These are phyloP conservation scores for Penicillium maclennaniae DNA, from an alignment of 495 filamentous ascomycete genomes.

Conservation along the genomic window DNA sequence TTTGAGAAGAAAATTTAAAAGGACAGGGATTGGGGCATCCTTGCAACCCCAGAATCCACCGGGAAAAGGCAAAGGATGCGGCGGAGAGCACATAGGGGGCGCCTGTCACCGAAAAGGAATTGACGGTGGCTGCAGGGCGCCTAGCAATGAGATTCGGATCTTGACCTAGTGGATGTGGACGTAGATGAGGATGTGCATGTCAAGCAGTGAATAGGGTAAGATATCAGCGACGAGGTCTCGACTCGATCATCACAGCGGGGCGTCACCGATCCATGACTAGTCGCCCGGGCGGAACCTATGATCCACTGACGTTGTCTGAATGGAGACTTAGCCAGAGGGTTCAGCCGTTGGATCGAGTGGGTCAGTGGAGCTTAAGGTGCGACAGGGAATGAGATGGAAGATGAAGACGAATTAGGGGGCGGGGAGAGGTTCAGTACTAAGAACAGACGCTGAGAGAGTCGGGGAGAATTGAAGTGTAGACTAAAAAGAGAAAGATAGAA, in stretches of 20 bases:
- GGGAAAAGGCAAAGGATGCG: neutral
- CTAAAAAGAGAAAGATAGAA: neutral
- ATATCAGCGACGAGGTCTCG: conserved; percentile 14
- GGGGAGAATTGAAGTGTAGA: neutral
- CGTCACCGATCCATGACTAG: conserved; percentile 31
- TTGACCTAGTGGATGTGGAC: neutral
- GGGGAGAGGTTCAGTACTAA: neutral
- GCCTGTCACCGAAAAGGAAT: neutral
- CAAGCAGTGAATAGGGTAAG: too few relatives aligned
- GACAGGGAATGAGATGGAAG: neutral
- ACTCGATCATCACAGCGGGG: conserved; percentile 29
- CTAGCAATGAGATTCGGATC: neutral
- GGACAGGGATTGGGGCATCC: neutral
- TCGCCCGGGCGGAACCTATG: conserved; percentile 22
- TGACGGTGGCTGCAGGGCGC: neutral
- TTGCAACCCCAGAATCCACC: neutral
- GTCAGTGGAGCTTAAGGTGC: conserved; percentile 11
- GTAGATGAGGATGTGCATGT: neutral
- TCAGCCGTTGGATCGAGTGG: conserved; percentile 32
- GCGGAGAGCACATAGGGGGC: neutral
- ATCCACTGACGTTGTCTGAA: conserved; percentile 15
- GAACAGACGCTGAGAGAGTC: neutral
- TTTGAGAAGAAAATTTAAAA: neutral
- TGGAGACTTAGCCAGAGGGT: conserved; percentile 19
- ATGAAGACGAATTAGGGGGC: neutral